These are phyloP conservation scores for Lizonia empirigonia DNA, from an alignment of 2,329 filamentous ascomycete genomes.

Conservation along the genomic window DNA sequence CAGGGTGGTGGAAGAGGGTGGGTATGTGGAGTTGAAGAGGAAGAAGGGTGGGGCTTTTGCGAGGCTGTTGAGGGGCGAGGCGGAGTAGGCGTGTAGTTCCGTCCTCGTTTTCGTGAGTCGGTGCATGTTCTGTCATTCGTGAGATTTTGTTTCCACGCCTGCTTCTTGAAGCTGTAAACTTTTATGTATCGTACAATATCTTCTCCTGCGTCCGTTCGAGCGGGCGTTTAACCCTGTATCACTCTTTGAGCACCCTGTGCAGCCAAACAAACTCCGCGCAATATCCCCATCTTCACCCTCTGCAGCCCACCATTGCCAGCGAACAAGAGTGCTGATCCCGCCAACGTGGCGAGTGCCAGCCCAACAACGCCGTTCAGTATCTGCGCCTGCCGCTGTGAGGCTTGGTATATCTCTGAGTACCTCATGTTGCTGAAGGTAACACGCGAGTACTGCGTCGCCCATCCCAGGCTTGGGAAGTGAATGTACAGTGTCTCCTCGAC, in stretches of 20 bases:
- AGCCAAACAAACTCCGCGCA: slow-evolving; percentile 33
- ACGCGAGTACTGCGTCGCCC: slow-evolving; percentile 89
- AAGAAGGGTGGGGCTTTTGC: slow-evolving; percentile 38
- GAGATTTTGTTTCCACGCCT: neutral
- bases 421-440: slow-evolving; percentile 93
- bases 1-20: slow-evolving; percentile 69
- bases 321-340: slow-evolving; percentile 31
- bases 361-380: slow-evolving; percentile 41
- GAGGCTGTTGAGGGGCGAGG: slow-evolving; percentile 48
- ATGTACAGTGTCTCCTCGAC: slow-evolving; percentile 83
- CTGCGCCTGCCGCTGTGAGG: slow-evolving; percentile 59
- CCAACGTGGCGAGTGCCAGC: slow-evolving; percentile 20
- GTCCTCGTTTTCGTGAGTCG: neutral
- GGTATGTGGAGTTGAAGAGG: slow-evolving; percentile 64
- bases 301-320: slow-evolving; percentile 29
- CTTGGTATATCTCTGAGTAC: slow-evolving; percentile 79
- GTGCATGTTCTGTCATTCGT: neutral
- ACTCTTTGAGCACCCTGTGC: slow-evolving; percentile 31
- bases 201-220: neutral
- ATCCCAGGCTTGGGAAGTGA: slow-evolving; percentile 77
- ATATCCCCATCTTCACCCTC: slow-evolving; percentile 34
- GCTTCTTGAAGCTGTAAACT: neutral
- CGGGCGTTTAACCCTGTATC: slow-evolving; percentile 16
- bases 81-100: neutral
- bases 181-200: slow-evolving; percentile 1